Percentiles rank a stretch among this genome's conserved stretches.
Evolutionary conservation across 179 eudicot species (phyloP).

Genomic region (Vitellaria paradoxa): DNA sequence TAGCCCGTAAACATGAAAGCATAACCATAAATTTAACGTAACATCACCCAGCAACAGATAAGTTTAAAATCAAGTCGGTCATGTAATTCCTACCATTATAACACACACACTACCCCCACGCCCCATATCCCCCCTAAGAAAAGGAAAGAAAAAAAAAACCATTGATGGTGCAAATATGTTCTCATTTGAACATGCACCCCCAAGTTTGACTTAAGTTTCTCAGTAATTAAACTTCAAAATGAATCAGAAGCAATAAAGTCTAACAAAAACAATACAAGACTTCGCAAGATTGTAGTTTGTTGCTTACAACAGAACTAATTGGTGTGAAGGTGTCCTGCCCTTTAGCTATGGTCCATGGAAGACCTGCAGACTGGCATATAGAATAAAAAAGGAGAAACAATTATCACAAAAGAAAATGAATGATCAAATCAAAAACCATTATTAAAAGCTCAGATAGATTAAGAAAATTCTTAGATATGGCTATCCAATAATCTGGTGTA

Average conservation of each 20-base stretch:
- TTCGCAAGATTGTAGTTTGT: not conserved
- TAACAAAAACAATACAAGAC: not conserved
- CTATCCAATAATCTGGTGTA: too few species aligned
- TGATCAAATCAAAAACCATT: not conserved
- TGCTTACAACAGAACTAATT: conserved; percentile 79
- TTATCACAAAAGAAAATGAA: not conserved
- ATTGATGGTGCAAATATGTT: not conserved
- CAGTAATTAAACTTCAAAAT: not conserved
- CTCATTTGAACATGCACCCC: not conserved
- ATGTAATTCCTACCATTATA: not conserved
- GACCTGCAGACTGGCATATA: conserved; percentile 83
- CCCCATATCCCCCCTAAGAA: too few species aligned
- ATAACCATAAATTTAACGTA: not conserved
- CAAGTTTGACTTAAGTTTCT: not conserved
- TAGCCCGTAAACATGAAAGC: not conserved
- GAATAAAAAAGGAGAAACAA: conserved; percentile 3
- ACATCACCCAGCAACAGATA: not conserved
- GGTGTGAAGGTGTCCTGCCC: conserved; percentile 99
- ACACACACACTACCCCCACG: too few species aligned
- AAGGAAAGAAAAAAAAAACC: not conserved
- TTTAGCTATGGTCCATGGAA: conserved; percentile 93
- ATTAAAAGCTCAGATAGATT: not conserved
- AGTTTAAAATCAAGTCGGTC: not conserved
- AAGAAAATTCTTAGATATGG: too few species aligned
- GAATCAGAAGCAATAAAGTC: not conserved